Base-by-base conservation (phyloP, 2,329 filamentous ascomycete species). In the Aureobasidium vineae region DNA sequence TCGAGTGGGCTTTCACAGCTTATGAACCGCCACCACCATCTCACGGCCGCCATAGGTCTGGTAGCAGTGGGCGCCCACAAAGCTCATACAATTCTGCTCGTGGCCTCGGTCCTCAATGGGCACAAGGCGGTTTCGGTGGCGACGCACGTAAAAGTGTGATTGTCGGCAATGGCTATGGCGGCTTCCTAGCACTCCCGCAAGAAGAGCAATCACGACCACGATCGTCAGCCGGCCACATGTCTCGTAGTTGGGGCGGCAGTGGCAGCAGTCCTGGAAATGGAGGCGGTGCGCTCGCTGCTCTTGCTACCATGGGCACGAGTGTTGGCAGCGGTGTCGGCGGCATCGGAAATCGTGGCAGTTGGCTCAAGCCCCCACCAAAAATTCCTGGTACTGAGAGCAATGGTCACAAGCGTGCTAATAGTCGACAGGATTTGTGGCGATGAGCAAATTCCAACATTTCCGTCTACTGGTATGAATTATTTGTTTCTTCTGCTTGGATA, bases 151-250 rank as follows among this genome's bases (percentile, higher is more conserved):
- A 83, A 75, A 86, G 83, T 70, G 80, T 88, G 10, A 80, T 89
- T n/a, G 86, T 89, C 0, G 86, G 86, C 0, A 89, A 89, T 72
- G 87, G 87, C 2, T 87, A 87, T 68, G 87, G 87, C 33, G 87
- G 87, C 0, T 89, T 86, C 75, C 75, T 89, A 21, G 85, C 86
- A 21, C 82, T 89, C n/a, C 87, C 87, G 0, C 77, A 77, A 23
- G 83, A 84, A 13, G 81, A 83, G 59, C 75, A 70, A 13, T 73
- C 74, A 5, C 65, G 74, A 60, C 75, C 74, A 5, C 70, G 70
- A 61, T 75, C 72, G 6, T 68, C 67, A 21, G 65, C 60, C 15
- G 65, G 66, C 19, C 59, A 41, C 16, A 28, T 59, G 56, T 53
- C 61, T 40, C 49, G 63, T 11, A 50, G 40, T 36, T 60, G 64